phyloP scores from a whole-genome alignment of 768 basidiomycete genomes.

The Amanita subjunquillea region DNA sequence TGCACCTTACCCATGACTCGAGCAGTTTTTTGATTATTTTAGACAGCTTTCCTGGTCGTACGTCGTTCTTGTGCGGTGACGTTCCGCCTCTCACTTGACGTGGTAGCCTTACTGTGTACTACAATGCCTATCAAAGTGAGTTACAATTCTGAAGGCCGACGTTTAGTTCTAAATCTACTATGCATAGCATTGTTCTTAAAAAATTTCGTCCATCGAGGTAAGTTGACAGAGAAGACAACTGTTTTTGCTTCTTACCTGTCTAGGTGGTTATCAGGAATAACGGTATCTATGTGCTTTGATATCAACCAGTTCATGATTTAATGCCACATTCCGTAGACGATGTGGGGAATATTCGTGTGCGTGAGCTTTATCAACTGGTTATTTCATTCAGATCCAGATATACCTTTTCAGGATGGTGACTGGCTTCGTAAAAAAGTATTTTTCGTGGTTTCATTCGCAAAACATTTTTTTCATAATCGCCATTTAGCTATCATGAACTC shows the following conservation, averaged over 20 bases:
- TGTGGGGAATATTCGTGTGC: conserved; percentile 59
- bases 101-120: no score
- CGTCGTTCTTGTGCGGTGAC: no score
- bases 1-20: neutral
- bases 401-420: conserved; percentile 37
- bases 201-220: conserved; percentile 54
- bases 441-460: neutral
- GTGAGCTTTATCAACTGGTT: conserved; percentile 8
- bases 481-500: neutral
- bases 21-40: no score
- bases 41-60: no score
- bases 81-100: no score
- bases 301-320: conserved; percentile 1
- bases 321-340: conserved; percentile 23
- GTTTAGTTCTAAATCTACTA: no score
- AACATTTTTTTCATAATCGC: neutral
- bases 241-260: neutral
- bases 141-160: neutral
- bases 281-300: conserved; percentile 23
- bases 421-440: conserved; percentile 57
- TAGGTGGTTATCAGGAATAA: conserved; percentile 60
- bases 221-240: no score
- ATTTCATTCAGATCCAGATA: neutral
- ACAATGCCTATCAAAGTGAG: no score
- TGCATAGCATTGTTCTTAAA: conserved; percentile 41